A percentile compares a stretch with the other conserved stretches of the same genome.
Conservation (phyloP, 345 rosid genomes). For the Brassica cretica region DNA sequence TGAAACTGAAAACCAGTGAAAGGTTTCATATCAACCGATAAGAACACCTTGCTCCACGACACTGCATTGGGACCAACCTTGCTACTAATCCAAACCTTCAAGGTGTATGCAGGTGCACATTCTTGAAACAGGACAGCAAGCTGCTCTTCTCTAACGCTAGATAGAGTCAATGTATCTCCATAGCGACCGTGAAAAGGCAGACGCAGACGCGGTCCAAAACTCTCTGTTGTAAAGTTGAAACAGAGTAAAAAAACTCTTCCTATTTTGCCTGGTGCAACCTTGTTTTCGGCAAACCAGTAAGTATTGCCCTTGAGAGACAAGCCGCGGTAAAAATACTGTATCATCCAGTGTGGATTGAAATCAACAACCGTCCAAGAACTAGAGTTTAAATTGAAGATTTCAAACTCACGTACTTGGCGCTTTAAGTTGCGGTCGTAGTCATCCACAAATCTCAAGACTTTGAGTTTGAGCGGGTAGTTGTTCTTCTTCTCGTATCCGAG, state of each 20-base stretch:
- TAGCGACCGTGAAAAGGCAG: not conserved
- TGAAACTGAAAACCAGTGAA: not conserved
- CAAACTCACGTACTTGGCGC: not conserved
- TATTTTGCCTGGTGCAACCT: not conserved
- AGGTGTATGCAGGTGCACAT: not conserved
- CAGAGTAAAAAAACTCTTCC: not conserved
- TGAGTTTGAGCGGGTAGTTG: not conserved
- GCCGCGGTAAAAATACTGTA: not conserved
- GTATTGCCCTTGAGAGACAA: not conserved
- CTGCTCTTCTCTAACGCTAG: conserved; percentile 17
- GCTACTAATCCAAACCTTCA: conserved; percentile 14
- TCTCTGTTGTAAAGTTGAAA: not conserved
- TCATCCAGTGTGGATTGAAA: not conserved
- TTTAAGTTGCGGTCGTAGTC: not conserved
- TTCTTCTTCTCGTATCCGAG: not conserved
- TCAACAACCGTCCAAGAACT: conserved; percentile 11
- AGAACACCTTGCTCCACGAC: conserved; percentile 1
- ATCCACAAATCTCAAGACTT: not conserved
- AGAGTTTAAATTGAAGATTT: not conserved
- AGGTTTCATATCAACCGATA: not conserved
- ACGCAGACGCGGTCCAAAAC: conserved; percentile 1
- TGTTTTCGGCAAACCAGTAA: not conserved
- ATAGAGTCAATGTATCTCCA: not conserved
- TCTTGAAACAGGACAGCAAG: not conserved
- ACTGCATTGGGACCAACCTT: conserved; percentile 9